Conservation (phyloP, 805 yeast genomes). For the Wickerhamiella brachini region DNA sequence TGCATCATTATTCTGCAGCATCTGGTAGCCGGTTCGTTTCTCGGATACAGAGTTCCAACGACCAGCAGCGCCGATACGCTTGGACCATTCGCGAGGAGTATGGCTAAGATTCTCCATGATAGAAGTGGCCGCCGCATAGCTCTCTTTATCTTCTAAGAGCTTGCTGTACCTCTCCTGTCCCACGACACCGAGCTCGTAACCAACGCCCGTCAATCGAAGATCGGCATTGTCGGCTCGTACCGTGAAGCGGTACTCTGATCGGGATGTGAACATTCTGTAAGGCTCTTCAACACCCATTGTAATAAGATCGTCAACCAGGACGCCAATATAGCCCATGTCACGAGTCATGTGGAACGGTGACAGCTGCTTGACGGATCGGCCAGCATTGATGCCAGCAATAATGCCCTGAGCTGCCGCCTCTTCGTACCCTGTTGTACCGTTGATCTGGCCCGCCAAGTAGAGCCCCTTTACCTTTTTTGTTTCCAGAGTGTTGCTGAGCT, state of each 20-base stretch:
- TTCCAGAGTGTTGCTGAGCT: conserved; percentile 61
- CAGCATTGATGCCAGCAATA: conserved; percentile 93
- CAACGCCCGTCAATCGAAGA: conserved; percentile 58
- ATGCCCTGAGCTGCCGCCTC: conserved; percentile 98
- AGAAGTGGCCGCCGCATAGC: conserved; percentile 32
- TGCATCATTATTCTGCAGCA: conserved; percentile 43
- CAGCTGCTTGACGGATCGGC: conserved; percentile 33
- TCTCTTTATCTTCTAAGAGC: conserved; percentile 31
- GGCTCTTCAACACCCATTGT: conserved; percentile 97
- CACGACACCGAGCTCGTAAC: conserved; percentile 54
- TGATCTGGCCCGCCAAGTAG: conserved; percentile 90
- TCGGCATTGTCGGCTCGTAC: conserved; percentile 94
- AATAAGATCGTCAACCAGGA: conserved; percentile 80
- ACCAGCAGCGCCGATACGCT: conserved; percentile 27
- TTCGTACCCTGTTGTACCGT: conserved; percentile 98
- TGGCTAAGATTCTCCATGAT: conserved; percentile 33
- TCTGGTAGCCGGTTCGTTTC: conserved; percentile 21
- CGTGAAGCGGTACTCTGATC: conserved; percentile 84
- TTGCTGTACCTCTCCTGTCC: conserved; percentile 40
- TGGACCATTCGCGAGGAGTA: conserved; percentile 52
- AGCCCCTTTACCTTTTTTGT: conserved; percentile 68
- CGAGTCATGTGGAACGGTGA: conserved; percentile 46
- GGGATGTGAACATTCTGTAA: conserved; percentile 92
- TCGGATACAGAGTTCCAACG: conserved; percentile 39
- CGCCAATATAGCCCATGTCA: conserved; percentile 83